Percentiles rank a stretch among this genome's conserved stretches.
These are phyloP conservation scores for Jatropha multifida DNA, from an alignment of 441 rosid species.

Conservation along the genomic window DNA sequence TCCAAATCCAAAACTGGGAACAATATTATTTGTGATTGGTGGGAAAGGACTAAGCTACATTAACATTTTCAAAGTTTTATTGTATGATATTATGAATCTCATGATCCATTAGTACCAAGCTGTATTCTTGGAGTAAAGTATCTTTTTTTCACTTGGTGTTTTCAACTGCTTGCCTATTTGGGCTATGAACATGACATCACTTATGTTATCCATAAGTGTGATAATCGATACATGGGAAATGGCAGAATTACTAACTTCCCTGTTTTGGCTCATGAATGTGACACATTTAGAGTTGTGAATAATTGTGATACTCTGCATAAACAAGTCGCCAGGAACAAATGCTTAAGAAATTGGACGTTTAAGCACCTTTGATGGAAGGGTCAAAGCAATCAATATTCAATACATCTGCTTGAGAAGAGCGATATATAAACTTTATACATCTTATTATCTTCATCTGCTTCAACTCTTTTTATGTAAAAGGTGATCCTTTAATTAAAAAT, in stretches of 20 bases:
- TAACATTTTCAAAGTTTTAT: neutral
- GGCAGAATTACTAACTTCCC: neutral
- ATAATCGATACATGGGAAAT: neutral
- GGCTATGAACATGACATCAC: neutral
- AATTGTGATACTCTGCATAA: conserved; percentile 1
- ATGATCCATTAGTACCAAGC: neutral
- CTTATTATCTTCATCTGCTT: conserved; percentile 6
- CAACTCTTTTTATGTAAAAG: neutral
- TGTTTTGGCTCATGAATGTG: conserved; percentile 9
- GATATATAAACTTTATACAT: neutral
- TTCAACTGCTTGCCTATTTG: neutral
- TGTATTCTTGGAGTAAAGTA: neutral
- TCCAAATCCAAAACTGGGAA: neutral
- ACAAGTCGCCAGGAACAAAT: neutral
- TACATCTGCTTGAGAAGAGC: neutral
- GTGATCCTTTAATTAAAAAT: conserved; percentile 17
- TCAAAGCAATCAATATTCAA: neutral
- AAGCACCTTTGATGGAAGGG: neutral
- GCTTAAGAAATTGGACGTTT: neutral
- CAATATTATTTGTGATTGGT: neutral
- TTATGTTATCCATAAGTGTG: neutral
- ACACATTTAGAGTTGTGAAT: neutral
- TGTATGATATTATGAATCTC: neutral
- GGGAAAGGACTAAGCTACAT: neutral
- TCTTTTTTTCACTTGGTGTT: neutral